Conservation (phyloP, 2,329 filamentous ascomycete genomes). For the Leptographium procerum region DNA sequence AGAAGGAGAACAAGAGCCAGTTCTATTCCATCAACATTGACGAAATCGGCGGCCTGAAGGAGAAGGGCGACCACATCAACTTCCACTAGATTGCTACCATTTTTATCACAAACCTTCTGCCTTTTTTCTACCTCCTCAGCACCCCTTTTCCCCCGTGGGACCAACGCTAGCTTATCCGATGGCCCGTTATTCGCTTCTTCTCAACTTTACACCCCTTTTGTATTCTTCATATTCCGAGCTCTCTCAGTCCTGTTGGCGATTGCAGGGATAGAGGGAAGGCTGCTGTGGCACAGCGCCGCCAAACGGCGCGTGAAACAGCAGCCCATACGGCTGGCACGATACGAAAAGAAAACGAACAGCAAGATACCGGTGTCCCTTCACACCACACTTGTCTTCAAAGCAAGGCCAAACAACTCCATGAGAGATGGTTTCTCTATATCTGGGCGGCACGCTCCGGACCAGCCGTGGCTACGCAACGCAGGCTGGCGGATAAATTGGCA, state of each 20-base stretch:
- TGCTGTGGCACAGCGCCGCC: not conserved
- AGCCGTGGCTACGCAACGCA: not conserved
- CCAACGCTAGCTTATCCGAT: not conserved
- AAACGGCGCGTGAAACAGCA: not conserved
- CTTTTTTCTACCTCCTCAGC: no score
- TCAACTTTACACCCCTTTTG: not conserved
- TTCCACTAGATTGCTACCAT: constrained; percentile 16
- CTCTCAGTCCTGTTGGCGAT: not conserved
- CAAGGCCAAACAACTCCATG: not conserved
- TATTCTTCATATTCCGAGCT: not conserved
- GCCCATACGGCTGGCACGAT: not conserved
- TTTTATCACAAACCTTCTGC: no score
- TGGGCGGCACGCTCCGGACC: not conserved
- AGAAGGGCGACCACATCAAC: constrained; percentile 52
- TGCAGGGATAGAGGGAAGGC: not conserved
- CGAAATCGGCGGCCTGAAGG: constrained; percentile 84
- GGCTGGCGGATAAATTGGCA: not conserved
- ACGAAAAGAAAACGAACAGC: not conserved
- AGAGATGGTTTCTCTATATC: not conserved
- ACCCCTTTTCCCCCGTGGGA: not conserved
- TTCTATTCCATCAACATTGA: constrained; percentile 95
- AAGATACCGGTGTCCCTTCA: not conserved
- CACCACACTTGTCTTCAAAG: not conserved
- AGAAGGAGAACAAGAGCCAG: constrained; percentile 64
- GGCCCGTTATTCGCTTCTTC: not conserved